Percentiles rank a stretch among this genome's conserved stretches.
These are phyloP conservation scores for Rhizopogon roseolus DNA, from an alignment of 768 basidiomycete species.

Conservation along the genomic window DNA sequence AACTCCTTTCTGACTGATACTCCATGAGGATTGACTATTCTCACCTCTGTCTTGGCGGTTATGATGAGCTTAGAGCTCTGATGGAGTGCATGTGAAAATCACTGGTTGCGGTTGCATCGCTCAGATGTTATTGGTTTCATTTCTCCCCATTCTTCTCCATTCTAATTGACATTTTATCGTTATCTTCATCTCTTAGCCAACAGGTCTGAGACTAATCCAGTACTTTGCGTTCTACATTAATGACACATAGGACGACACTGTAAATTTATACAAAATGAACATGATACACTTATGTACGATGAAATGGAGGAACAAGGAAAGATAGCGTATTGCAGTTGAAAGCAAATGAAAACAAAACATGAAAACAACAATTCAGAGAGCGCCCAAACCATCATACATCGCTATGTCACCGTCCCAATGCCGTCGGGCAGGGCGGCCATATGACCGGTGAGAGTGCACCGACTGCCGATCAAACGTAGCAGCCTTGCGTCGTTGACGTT, in stretches of 20 bases:
- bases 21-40: not conserved
- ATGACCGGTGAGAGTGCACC: slow-evolving; percentile 19
- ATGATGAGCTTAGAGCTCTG: not conserved
- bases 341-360: slow-evolving; percentile 3
- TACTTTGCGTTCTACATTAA: slow-evolving; percentile 26
- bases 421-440: slow-evolving; percentile 14
- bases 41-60: not conserved
- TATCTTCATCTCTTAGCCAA: slow-evolving; percentile 1
- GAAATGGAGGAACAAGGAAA: slow-evolving; percentile 6
- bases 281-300: slow-evolving; percentile 4
- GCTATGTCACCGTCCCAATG: slow-evolving; percentile 17
- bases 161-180: not conserved
- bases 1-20: not conserved
- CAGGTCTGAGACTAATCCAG: slow-evolving; percentile 12
- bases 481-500: slow-evolving; percentile 26
- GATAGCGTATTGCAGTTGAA: slow-evolving; percentile 13
- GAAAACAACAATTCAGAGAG: slow-evolving; percentile 10
- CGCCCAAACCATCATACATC: slow-evolving; percentile 29
- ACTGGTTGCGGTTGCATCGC: not conserved
- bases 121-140: not conserved
- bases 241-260: slow-evolving; percentile 13
- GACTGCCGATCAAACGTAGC: slow-evolving; percentile 28
- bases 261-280: slow-evolving; percentile 10
- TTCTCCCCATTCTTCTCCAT: not conserved
- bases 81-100: not conserved